Conservation (phyloP, 352 stramenopile species). For the Pythium chondricola region DNA sequence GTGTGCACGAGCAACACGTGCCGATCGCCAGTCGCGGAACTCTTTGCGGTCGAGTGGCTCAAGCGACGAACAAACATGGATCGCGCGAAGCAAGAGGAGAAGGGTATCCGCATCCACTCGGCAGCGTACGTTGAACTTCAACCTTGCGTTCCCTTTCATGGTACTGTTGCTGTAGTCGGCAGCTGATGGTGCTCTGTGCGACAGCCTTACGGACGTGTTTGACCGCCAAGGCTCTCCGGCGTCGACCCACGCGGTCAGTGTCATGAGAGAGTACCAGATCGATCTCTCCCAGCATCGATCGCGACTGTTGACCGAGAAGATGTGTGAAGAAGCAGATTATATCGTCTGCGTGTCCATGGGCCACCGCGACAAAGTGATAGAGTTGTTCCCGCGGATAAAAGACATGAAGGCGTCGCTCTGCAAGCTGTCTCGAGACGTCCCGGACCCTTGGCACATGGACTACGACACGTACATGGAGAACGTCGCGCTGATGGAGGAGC, state of each 20-base stretch:
- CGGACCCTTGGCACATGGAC: slow-evolving; percentile 78
- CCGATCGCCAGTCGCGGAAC: slow-evolving; percentile 67
- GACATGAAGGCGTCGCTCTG: slow-evolving; percentile 49
- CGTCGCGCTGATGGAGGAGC: slow-evolving; percentile 65
- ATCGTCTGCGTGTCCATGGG: slow-evolving; percentile 69
- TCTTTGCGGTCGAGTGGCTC: slow-evolving; percentile 78
- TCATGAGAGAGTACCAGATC: slow-evolving; percentile 74
- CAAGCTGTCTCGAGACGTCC: slow-evolving; percentile 55
- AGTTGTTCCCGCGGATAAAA: slow-evolving; percentile 58
- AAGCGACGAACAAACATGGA: slow-evolving; percentile 57
- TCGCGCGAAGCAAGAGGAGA: slow-evolving; percentile 60
- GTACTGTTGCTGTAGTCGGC: too few species aligned
- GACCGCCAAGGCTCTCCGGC: slow-evolving; percentile 54
- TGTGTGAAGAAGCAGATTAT: slow-evolving; percentile 62
- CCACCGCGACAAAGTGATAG: slow-evolving; percentile 48
- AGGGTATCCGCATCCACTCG: slow-evolving; percentile 60
- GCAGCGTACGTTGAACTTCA: slow-evolving; percentile 40
- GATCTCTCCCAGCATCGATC: slow-evolving; percentile 63
- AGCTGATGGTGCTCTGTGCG: background rate
- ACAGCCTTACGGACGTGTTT: slow-evolving; percentile 66
- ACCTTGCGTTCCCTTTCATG: background rate
- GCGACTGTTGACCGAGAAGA: slow-evolving; percentile 54
- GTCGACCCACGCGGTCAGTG: slow-evolving; percentile 51
- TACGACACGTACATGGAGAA: slow-evolving; percentile 82
- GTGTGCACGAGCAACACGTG: slow-evolving; percentile 85